These are phyloP conservation scores for Trichosporon faecale DNA, from an alignment of 1,284 basidiomycete species.

Conservation along the genomic window DNA sequence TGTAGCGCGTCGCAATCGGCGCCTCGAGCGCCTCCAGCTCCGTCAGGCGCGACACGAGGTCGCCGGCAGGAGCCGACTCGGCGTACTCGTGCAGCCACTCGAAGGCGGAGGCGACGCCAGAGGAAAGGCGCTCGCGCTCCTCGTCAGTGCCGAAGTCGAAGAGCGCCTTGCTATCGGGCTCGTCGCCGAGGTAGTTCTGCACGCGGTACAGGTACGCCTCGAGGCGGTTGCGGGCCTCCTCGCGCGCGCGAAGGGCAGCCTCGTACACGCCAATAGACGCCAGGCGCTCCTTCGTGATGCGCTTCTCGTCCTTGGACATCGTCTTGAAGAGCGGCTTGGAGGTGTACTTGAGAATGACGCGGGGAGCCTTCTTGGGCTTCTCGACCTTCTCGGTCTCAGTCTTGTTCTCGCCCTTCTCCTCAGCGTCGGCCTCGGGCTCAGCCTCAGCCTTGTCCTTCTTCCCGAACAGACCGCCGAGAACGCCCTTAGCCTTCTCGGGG, in stretches of 20 bases:
- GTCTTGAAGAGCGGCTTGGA: slow-evolving; percentile 63
- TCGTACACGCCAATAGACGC: slow-evolving; percentile 76
- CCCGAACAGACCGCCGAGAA: slow-evolving; percentile 76
- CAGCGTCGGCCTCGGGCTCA: slow-evolving; percentile 53
- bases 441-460: slow-evolving; percentile 52
- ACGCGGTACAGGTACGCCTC: slow-evolving; percentile 90
- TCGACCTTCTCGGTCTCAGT: slow-evolving; percentile 22
- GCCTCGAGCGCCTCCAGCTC: slow-evolving; percentile 77
- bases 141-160: slow-evolving; percentile 69
- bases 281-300: slow-evolving; percentile 65
- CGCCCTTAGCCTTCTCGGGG: slow-evolving; percentile 68
- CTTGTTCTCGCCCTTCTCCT: slow-evolving; percentile 31
- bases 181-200: slow-evolving; percentile 72
- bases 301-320: slow-evolving; percentile 71
- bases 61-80: slow-evolving; percentile 74
- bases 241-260: slow-evolving; percentile 68
- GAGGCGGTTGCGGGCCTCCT: slow-evolving; percentile 86
- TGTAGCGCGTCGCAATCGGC: slow-evolving; percentile 78
- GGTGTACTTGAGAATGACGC: slow-evolving; percentile 60
- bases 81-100: slow-evolving; percentile 81
- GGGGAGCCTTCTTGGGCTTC: slow-evolving; percentile 33
- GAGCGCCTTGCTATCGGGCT: slow-evolving; percentile 63
- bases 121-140: slow-evolving; percentile 67
- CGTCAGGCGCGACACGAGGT: slow-evolving; percentile 68
- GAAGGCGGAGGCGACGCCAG: slow-evolving; percentile 67